Percentiles rank a stretch among this genome's conserved stretches.
These are phyloP conservation scores for Apophysomyces trapeziformis DNA, from an alignment of 371 early-diverging fungal species.

Conservation along the genomic window DNA sequence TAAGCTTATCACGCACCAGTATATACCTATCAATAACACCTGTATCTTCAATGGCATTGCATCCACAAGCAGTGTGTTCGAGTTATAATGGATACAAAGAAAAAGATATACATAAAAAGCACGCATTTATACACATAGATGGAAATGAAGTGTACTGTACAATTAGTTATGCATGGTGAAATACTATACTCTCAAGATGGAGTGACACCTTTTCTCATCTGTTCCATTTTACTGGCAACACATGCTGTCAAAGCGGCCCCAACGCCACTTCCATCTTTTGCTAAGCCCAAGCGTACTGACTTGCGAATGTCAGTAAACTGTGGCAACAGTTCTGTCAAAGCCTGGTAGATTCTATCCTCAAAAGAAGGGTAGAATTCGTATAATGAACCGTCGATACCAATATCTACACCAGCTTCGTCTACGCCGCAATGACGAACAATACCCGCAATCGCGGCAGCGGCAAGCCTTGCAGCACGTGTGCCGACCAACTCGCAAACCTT, in stretches of 20 bases:
- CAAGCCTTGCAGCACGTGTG: slow-evolving; percentile 85
- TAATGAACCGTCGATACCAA: slow-evolving; percentile 94
- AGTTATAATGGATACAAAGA: slow-evolving; percentile 24
- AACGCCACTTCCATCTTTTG: slow-evolving; percentile 57
- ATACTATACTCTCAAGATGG: background rate
- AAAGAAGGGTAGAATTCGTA: slow-evolving; percentile 94
- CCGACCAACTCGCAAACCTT: slow-evolving; percentile 87
- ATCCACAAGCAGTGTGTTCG: slow-evolving; percentile 55
- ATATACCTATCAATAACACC: slow-evolving; percentile 87
- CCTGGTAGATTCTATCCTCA: slow-evolving; percentile 76
- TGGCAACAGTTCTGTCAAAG: slow-evolving; percentile 70
- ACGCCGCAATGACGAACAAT: slow-evolving; percentile 73
- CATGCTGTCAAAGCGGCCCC: slow-evolving; percentile 58
- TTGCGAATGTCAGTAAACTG: slow-evolving; percentile 42
- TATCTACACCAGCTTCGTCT: slow-evolving; percentile 62
- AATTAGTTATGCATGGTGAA: background rate
- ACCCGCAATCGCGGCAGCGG: slow-evolving; percentile 84
- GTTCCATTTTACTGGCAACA: slow-evolving; percentile 47
- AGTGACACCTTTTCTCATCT: background rate
- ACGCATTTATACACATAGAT: background rate
- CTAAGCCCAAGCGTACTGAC: slow-evolving; percentile 66
- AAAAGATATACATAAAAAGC: background rate
- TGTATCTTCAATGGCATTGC: slow-evolving; percentile 83
- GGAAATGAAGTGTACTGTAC: slow-evolving; percentile 1
- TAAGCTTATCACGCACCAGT: slow-evolving; percentile 92